Evolutionary conservation across 805 yeast species (phyloP).

Genomic region (Sungouiozyma intestinalis): DNA sequence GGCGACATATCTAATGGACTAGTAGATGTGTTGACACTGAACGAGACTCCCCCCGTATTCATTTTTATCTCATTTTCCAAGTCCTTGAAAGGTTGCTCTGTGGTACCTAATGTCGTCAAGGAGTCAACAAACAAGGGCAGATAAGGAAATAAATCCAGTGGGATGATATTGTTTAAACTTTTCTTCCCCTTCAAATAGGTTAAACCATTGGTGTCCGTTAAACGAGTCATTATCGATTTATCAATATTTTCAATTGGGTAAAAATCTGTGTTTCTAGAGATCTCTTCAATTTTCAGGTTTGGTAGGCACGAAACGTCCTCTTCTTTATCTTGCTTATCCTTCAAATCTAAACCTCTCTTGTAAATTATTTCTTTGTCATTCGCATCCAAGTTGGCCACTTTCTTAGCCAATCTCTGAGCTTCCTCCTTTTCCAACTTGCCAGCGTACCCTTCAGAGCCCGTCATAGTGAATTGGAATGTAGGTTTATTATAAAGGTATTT

Average conservation of each 20-base stretch:
- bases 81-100: constrained; percentile 55
- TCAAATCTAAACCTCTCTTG: constrained; percentile 49
- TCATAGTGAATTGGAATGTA: constrained; percentile 63
- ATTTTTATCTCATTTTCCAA: constrained; percentile 78
- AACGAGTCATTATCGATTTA: constrained; percentile 34
- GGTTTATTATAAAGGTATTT: constrained; percentile 44
- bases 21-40: constrained; percentile 47
- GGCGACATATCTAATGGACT: constrained; percentile 44
- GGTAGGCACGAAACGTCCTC: constrained; percentile 80
- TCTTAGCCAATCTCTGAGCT: constrained; percentile 34
- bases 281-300: constrained; percentile 62
- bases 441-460: constrained; percentile 52
- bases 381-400: constrained; percentile 37
- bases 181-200: constrained; percentile 66
- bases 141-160: constrained; percentile 52
- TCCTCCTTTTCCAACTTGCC: constrained; percentile 47
- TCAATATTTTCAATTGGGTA: constrained; percentile 27
- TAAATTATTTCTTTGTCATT: constrained; percentile 48
- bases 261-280: constrained; percentile 43
- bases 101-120: constrained; percentile 81
- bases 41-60: constrained; percentile 73
- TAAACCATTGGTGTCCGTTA: constrained; percentile 71
- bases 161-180: constrained; percentile 43
- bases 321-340: constrained; percentile 50
- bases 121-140: constrained; percentile 72